Conservation (phyloP, 495 filamentous ascomycete genomes). For the Annulohypoxylon stygium region DNA sequence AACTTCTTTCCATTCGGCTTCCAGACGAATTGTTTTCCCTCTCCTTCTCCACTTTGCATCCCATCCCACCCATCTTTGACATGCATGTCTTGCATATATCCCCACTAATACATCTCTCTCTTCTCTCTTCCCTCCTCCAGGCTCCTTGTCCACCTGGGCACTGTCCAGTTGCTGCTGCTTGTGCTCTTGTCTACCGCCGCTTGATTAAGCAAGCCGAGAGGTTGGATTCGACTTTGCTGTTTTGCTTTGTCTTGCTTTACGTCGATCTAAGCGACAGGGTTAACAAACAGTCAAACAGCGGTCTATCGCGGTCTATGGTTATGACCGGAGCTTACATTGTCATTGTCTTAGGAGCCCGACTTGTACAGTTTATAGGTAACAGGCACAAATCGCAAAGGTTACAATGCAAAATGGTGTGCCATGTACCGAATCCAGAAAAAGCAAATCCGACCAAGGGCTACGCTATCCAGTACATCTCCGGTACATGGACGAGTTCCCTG, state of each 20-base stretch:
- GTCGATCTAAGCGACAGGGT: neutral
- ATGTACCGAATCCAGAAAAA: conserved; percentile 25
- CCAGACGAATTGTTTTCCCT: conserved; percentile 32
- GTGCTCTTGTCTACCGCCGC: conserved; percentile 18
- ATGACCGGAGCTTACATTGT: neutral
- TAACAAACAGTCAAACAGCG: conserved; percentile 18
- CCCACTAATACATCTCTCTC: conserved; percentile 4
- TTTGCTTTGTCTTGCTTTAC: conserved; percentile 12
- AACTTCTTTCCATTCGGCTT: conserved; percentile 39
- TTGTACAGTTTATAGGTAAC: neutral
- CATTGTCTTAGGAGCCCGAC: neutral
- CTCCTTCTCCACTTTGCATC: conserved; percentile 25
- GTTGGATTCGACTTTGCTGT: neutral
- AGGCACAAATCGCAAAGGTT: neutral
- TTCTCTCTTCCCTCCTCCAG: too few relatives aligned
- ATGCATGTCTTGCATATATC: conserved; percentile 34
- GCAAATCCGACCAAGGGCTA: conserved; percentile 9
- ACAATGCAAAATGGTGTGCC: conserved; percentile 15
- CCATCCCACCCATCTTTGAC: neutral
- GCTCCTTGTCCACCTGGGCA: too few relatives aligned
- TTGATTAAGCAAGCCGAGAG: conserved; percentile 19
- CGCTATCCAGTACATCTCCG: conserved; percentile 3
- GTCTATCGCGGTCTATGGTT: conserved; percentile 12
- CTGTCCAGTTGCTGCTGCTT: neutral
- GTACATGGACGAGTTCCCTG: conserved; percentile 23